Base-by-base conservation (phyloP, 2,329 filamentous ascomycete species). In the Microsporum canis region DNA sequence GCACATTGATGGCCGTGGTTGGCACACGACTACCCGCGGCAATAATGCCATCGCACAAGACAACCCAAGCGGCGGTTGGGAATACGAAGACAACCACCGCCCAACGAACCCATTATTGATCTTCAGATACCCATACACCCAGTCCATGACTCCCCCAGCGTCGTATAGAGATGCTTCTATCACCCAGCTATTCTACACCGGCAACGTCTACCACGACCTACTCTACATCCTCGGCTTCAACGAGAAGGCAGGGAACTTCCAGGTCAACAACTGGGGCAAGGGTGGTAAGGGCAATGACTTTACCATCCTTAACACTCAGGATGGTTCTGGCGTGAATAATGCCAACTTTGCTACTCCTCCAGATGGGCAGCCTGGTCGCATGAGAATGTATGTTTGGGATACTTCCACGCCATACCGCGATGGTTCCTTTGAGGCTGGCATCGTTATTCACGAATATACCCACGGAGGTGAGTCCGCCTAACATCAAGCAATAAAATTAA, bases 361-460 rank as follows among this genome's bases (percentile, higher is more conserved):
- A 29, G 62, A 63, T 63, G 62, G 62, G 29, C 41, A 58, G n/a
- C 60, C 60, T 12, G 62, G 62, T 12, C 62, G 62, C 38, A 63
- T 63, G 62, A 60, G 62, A 55, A 63, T 63, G 62, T 63, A 63
- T 47, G 60, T 53, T 14, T 63, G 62, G 62, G 62, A 41, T 41
- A 56, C 41, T 10, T 29, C 62, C 27, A 41, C 34, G 8, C 62
- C 62, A 12, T 51, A 62, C 27, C 62, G 62, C 8, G 62, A 63
- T 23, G 62, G 62, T 45, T 38, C 43, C 55, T 60, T 63, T 38
- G 62, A 63, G 10, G 60, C 60, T 5, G 62, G 62, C n/a, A 63
- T 63, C 38, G 62, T 63, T 34, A 62, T 63, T 29, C 62, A 63
- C 53, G 62, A 63, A 57, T 63, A 60, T 43, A 33, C 57, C 29